These are phyloP conservation scores for Striga asiatica DNA, from an alignment of 257 asterid genomes.

Conservation along the genomic window DNA sequence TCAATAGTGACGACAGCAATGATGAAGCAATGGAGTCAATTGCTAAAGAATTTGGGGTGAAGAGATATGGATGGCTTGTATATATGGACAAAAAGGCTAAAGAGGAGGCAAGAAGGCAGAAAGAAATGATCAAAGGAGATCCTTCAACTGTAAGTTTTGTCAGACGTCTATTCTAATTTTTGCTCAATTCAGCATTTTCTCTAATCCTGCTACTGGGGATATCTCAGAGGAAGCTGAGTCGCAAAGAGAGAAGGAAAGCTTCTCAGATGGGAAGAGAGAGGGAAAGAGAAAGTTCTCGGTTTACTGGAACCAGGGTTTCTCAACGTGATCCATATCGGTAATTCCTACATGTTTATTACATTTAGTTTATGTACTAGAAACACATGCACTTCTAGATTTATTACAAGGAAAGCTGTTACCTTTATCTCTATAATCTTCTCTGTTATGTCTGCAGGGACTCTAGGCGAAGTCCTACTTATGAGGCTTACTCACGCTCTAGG, in stretches of 20 bases:
- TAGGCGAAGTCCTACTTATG: slow-evolving; percentile 94
- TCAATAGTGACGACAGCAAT: slow-evolving; percentile 92
- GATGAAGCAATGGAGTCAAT: slow-evolving; percentile 93
- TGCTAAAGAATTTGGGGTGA: slow-evolving; percentile 93
- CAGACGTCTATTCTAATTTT: background rate
- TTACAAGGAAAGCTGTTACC: background rate
- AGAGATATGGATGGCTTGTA: slow-evolving; percentile 94
- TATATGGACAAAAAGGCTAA: slow-evolving; percentile 98
- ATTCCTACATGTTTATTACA: slow-evolving; percentile 6
- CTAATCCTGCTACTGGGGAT: slow-evolving; percentile 9
- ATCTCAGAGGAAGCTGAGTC: slow-evolving; percentile 79
- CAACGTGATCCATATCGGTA: slow-evolving; percentile 92
- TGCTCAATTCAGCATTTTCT: slow-evolving; percentile 4
- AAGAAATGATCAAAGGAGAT: slow-evolving; percentile 94
- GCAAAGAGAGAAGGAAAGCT: slow-evolving; percentile 92
- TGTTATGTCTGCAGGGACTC: slow-evolving; percentile 53
- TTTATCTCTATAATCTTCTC: no score
- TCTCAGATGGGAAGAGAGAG: slow-evolving; percentile 86
- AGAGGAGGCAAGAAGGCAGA: slow-evolving; percentile 90
- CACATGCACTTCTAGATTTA: background rate
- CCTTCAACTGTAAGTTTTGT: slow-evolving; percentile 70
- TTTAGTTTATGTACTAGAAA: background rate
- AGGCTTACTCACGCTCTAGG: slow-evolving; percentile 85
- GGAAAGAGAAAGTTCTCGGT: slow-evolving; percentile 80
- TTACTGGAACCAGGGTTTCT: slow-evolving; percentile 65